Evolutionary conservation across 208 protist species (phyloP).

Genomic region (Balamuthia mandrillaris): DNA sequence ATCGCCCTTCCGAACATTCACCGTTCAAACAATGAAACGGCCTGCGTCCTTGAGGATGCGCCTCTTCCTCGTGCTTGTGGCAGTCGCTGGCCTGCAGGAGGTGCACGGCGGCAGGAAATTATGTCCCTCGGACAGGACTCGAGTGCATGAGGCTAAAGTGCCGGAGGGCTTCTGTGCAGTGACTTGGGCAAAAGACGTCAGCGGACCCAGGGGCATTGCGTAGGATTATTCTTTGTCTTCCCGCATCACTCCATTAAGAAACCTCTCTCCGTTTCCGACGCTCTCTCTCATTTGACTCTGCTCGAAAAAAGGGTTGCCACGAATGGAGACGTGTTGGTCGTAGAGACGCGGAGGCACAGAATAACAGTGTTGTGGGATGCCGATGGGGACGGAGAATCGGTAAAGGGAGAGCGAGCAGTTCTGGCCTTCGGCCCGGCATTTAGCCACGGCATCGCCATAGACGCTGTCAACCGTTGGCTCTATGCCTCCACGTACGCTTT

Average conservation of each 20-base stretch:
- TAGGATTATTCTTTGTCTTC: too few species aligned
- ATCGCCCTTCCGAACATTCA: too few species aligned
- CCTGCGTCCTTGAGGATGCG: too few species aligned
- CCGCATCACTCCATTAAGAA: too few species aligned
- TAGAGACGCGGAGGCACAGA: not conserved
- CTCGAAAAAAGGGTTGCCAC: not conserved
- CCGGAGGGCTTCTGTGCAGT: not conserved
- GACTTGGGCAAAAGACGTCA: not conserved
- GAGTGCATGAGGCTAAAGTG: not conserved
- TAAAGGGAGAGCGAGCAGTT: not conserved
- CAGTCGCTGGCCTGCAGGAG: too few species aligned
- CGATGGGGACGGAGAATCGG: constrained; percentile 1
- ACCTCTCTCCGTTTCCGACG: too few species aligned
- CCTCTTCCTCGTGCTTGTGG: too few species aligned
- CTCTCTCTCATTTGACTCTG: not conserved
- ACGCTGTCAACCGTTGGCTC: not conserved
- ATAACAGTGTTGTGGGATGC: constrained; percentile 26
- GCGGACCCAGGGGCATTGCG: not conserved
- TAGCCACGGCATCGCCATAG: constrained; percentile 16
- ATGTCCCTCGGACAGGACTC: too few species aligned
- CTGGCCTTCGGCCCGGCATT: not conserved
- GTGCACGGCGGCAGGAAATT: too few species aligned
- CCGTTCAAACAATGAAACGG: too few species aligned
- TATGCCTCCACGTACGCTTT: not conserved
- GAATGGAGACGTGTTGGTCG: not conserved